These are phyloP conservation scores for Aurifilum marmelostoma DNA, from an alignment of 2,329 filamentous ascomycete genomes.

Conservation along the genomic window DNA sequence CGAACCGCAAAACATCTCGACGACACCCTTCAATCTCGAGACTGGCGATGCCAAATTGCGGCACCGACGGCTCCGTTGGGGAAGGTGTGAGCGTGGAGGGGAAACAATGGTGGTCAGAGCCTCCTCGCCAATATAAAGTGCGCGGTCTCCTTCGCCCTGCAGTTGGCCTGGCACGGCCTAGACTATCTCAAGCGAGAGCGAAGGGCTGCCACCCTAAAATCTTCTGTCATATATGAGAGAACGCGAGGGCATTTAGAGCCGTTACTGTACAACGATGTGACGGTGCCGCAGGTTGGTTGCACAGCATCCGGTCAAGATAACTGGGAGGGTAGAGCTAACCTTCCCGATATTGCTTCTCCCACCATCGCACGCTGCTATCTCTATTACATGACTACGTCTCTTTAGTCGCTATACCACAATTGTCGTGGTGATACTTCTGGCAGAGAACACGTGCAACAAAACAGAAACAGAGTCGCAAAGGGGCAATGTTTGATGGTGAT, in stretches of 20 bases:
- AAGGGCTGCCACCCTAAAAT: constrained; percentile 12
- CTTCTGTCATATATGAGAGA: constrained; percentile 12
- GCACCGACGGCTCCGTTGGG: constrained; percentile 9
- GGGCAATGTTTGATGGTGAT: neutral
- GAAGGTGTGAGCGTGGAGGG: constrained; percentile 10
- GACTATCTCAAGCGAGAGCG: constrained; percentile 7
- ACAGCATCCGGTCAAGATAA: constrained; percentile 21
- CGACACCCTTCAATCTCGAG: neutral
- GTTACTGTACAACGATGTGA: constrained; percentile 3
- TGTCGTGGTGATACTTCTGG: neutral
- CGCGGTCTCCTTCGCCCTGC: neutral
- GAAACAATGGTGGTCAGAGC: constrained; percentile 5
- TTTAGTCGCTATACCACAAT: neutral
- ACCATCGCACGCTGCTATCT: neutral
- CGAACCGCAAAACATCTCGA: neutral
- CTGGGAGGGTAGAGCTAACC: neutral
- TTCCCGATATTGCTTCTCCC: neutral
- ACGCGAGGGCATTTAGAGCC: neutral
- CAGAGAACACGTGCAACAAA: neutral
- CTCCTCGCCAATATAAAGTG: constrained; percentile 10
- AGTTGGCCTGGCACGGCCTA: constrained; percentile 1
- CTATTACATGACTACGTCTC: neutral
- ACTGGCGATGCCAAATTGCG: neutral
- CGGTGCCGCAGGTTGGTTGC: constrained; percentile 15
- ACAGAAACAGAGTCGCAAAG: neutral